These are phyloP conservation scores for Yarrowia divulgata DNA, from an alignment of 805 yeast genomes.

Conservation along the genomic window DNA sequence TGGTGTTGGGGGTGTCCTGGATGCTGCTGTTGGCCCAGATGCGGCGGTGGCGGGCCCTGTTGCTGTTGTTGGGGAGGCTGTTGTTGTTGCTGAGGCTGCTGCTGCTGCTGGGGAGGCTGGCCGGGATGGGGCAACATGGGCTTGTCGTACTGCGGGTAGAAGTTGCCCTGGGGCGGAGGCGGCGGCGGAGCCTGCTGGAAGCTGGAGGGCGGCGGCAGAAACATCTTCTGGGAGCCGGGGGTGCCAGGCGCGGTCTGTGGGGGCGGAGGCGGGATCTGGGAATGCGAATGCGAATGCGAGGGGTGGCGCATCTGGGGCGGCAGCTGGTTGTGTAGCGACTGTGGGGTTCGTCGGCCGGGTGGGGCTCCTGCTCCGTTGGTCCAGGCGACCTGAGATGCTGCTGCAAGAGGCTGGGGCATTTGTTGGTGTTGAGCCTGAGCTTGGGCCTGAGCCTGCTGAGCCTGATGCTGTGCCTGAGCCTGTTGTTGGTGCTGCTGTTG, in stretches of 20 bases:
- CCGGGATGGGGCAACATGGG: slow-evolving; percentile 23
- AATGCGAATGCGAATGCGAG: slow-evolving; percentile 32
- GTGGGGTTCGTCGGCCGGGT: slow-evolving; percentile 4
- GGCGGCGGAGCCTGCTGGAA: slow-evolving; percentile 35
- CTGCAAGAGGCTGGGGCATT: slow-evolving; percentile 10
- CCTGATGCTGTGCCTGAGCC: background rate
- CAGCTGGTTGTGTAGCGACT: slow-evolving; percentile 22
- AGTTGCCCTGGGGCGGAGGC: slow-evolving; percentile 23
- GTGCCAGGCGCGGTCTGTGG: slow-evolving; percentile 21
- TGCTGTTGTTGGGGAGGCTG: slow-evolving; percentile 4
- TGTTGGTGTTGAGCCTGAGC: slow-evolving; percentile 3
- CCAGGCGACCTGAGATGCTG: background rate
- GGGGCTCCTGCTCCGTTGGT: background rate
- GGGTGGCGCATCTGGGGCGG: slow-evolving; percentile 36
- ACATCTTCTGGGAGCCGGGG: slow-evolving; percentile 18
- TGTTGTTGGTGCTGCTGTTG: background rate
- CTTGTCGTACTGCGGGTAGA: slow-evolving; percentile 35
- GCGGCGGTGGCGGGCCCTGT: slow-evolving; percentile 6
- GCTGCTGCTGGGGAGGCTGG: slow-evolving; percentile 8
- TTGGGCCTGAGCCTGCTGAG: background rate
- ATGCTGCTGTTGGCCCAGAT: slow-evolving; percentile 23
- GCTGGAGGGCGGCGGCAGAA: slow-evolving; percentile 21
- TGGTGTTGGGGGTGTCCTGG: slow-evolving; percentile 29
- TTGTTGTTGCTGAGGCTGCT: slow-evolving; percentile 4
- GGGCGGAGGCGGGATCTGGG: slow-evolving; percentile 23